Conservation (phyloP, 2,329 filamentous ascomycete genomes). For the Amylocarpus encephaloides region DNA sequence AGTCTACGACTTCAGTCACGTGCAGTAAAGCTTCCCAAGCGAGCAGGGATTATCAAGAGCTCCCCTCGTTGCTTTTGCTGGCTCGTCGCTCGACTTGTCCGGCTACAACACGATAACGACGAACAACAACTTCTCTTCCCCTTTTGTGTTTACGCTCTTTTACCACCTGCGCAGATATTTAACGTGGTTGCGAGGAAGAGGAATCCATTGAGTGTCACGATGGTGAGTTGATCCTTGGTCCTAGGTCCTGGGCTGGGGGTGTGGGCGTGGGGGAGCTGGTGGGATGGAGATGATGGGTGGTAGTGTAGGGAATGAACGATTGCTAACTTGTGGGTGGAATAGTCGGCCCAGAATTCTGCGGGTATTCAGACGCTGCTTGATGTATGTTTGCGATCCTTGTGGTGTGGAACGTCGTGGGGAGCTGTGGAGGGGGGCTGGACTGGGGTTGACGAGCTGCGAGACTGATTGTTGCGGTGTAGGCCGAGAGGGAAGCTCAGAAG, state of each 20-base stretch:
- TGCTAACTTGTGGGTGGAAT: slow-evolving; percentile 21
- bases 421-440: background rate
- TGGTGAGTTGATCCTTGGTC: slow-evolving; percentile 17
- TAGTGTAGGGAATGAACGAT: background rate
- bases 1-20: too few species aligned
- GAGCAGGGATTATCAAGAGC: background rate
- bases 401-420: background rate
- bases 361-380: slow-evolving; percentile 99
- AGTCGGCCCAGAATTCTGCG: slow-evolving; percentile 97
- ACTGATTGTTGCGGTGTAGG: slow-evolving; percentile 49
- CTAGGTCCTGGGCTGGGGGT: too few species aligned
- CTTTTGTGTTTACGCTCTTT: background rate
- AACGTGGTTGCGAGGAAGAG: background rate
- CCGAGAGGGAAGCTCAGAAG: slow-evolving; percentile 97
- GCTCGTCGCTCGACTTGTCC: background rate
- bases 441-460: slow-evolving; percentile 7
- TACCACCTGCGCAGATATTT: background rate
- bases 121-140: background rate
- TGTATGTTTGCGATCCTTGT: slow-evolving; percentile 50
- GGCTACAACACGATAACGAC: background rate
- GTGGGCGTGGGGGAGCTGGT: too few species aligned
- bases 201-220: slow-evolving; percentile 15
- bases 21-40: background rate
- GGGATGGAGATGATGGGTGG: background rate
- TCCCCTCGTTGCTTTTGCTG: background rate